Evolutionary conservation across 306 rosid genomes (phyloP).

Genomic region (Echinosophora koreensis): DNA sequence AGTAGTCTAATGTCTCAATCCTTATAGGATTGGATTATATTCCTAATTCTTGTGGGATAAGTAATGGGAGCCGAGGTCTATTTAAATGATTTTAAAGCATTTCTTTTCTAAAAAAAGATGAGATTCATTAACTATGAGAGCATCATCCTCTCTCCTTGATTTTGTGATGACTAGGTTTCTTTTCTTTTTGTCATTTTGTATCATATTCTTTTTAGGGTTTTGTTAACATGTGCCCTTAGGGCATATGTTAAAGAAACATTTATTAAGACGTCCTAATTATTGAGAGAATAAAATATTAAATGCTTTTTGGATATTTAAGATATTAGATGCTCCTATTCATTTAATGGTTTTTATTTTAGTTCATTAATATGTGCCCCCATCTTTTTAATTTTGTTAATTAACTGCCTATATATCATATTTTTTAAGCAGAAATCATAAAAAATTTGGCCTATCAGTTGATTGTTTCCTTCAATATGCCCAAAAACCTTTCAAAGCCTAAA

Average conservation of each 20-base stretch:
- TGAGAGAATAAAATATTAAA: no score
- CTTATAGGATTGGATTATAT: not conserved
- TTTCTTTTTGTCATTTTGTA: not conserved
- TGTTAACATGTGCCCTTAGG: no score
- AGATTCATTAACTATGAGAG: not conserved
- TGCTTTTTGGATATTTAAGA: no score
- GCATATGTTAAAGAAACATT: no score
- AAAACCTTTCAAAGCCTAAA: not conserved
- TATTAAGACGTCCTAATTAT: no score
- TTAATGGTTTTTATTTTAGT: no score
- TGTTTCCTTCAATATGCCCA: not conserved
- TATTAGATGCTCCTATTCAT: no score
- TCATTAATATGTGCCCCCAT: no score
- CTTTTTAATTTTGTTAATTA: not conserved
- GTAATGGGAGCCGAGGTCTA: not conserved
- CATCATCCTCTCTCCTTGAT: conserved; percentile 9
- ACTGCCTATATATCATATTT: not conserved
- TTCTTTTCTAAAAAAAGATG: not conserved
- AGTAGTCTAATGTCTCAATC: not conserved
- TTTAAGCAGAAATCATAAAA: not conserved
- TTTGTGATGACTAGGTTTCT: not conserved
- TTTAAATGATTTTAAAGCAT: not conserved
- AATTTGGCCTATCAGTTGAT: not conserved
- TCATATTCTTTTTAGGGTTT: no score
- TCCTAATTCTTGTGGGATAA: not conserved